phyloP scores from a whole-genome alignment of 441 rosid species.

The Isatis lusitanica region DNA sequence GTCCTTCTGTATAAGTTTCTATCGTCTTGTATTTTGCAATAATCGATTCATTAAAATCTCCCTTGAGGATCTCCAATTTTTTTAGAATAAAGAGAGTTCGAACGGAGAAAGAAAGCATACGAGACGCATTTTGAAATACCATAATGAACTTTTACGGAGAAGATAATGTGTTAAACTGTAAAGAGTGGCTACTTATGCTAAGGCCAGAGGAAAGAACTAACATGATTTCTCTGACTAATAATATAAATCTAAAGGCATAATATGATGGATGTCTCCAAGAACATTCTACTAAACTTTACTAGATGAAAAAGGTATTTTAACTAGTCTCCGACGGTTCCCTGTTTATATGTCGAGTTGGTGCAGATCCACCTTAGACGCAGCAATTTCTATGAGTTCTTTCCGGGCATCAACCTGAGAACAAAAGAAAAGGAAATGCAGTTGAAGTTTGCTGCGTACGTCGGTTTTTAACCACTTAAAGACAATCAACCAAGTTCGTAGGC shows the following conservation, averaged over 20 bases:
- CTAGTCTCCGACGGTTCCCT: background rate
- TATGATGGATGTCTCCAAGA: background rate
- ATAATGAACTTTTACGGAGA: conserved; percentile 1
- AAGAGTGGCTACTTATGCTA: background rate
- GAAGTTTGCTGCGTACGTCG: background rate
- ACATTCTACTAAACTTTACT: background rate
- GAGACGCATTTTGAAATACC: background rate
- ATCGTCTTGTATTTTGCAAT: background rate
- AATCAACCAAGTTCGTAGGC: conserved; percentile 13
- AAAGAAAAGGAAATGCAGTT: background rate
- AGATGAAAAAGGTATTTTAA: background rate
- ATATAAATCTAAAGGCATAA: background rate
- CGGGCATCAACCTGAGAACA: conserved; percentile 64
- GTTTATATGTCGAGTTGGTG: conserved; percentile 68
- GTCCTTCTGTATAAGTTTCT: background rate
- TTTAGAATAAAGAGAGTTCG: no score
- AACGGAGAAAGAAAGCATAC: background rate
- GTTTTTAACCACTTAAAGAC: background rate
- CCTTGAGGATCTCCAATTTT: background rate
- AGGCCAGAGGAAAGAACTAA: conserved; percentile 2
- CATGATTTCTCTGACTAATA: background rate
- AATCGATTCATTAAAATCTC: background rate
- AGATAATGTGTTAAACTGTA: background rate
- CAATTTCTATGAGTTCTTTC: conserved; percentile 65
- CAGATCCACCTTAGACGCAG: conserved; percentile 51